phyloP scores from a whole-genome alignment of 805 yeast species.

The Zygoascus bituminiphila region DNA sequence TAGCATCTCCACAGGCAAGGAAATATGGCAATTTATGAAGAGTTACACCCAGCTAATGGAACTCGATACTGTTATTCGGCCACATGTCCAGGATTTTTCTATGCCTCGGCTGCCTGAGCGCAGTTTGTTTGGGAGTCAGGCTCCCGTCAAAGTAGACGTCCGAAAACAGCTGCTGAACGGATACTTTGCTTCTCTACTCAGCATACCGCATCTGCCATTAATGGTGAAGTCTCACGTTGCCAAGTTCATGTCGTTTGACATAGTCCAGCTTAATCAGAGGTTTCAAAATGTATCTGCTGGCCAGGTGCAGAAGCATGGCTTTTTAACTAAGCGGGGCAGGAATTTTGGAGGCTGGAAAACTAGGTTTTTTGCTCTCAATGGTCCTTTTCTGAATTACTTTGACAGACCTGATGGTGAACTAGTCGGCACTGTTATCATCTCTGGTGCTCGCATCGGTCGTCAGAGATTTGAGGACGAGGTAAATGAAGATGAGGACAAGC shows the following conservation, averaged over 20 bases:
- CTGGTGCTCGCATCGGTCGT: slow-evolving; percentile 49
- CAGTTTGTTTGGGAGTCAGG: slow-evolving; percentile 43
- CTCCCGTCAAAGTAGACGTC: slow-evolving; percentile 58
- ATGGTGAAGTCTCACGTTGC: slow-evolving; percentile 47
- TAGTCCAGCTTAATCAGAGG: slow-evolving; percentile 31
- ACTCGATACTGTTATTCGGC: slow-evolving; percentile 53
- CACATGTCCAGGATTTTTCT: slow-evolving; percentile 10
- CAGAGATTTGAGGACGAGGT: slow-evolving; percentile 34
- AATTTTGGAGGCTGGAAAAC: slow-evolving; percentile 65
- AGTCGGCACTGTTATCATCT: slow-evolving; percentile 43
- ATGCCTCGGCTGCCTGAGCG: slow-evolving; percentile 62
- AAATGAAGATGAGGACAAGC: slow-evolving; percentile 29
- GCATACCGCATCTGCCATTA: slow-evolving; percentile 51
- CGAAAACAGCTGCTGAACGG: slow-evolving; percentile 49
- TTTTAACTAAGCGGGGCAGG: slow-evolving; percentile 53
- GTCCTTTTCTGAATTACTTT: slow-evolving; percentile 46
- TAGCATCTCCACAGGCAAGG: slow-evolving; percentile 53
- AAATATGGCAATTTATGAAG: slow-evolving; percentile 70
- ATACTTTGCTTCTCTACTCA: slow-evolving; percentile 50
- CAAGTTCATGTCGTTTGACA: slow-evolving; percentile 57
- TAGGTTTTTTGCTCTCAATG: slow-evolving; percentile 59
- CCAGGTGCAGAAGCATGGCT: slow-evolving; percentile 54
- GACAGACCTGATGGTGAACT: slow-evolving; percentile 50
- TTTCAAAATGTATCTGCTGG: slow-evolving; percentile 36
- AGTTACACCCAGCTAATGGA: slow-evolving; percentile 48